Conservation (phyloP, 371 early-diverging fungal species). For the Entomophthora muscae region DNA sequence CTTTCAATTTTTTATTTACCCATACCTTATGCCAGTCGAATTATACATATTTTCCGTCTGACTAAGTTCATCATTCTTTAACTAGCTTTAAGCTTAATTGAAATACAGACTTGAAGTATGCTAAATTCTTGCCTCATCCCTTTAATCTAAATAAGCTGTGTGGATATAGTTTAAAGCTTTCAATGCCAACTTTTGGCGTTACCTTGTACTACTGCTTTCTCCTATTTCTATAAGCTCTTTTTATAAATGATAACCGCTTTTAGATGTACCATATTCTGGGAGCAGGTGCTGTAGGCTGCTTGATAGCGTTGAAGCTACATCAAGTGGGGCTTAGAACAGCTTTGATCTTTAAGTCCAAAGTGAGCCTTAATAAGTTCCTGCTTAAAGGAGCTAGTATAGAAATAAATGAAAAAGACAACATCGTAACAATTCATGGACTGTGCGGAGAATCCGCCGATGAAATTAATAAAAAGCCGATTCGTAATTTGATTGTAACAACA, state of each 20-base stretch:
- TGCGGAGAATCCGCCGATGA: constrained; percentile 13
- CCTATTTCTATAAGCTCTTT: no score
- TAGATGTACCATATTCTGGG: constrained; percentile 20
- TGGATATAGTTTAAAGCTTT: no score
- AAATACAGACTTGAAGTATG: no score
- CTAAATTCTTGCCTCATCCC: no score
- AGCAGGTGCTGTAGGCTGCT: constrained; percentile 25
- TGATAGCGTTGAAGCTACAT: constrained; percentile 16
- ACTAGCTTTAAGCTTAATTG: no score
- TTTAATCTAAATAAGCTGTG: no score
- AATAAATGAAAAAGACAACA: background rate
- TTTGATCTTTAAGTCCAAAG: constrained; percentile 11
- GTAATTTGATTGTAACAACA: constrained; percentile 17
- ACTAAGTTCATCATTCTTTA: no score
- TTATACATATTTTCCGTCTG: no score
- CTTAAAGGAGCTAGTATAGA: background rate
- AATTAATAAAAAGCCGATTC: constrained; percentile 11
- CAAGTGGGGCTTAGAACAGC: constrained; percentile 15
- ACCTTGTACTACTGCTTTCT: no score
- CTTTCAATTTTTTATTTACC: no score
- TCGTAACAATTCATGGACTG: background rate
- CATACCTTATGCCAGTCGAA: no score
- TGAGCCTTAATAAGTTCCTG: background rate
- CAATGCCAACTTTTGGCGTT: no score
- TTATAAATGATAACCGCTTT: background rate